Conservation (phyloP, 768 basidiomycete genomes). For the Lactarius trivialis region DNA sequence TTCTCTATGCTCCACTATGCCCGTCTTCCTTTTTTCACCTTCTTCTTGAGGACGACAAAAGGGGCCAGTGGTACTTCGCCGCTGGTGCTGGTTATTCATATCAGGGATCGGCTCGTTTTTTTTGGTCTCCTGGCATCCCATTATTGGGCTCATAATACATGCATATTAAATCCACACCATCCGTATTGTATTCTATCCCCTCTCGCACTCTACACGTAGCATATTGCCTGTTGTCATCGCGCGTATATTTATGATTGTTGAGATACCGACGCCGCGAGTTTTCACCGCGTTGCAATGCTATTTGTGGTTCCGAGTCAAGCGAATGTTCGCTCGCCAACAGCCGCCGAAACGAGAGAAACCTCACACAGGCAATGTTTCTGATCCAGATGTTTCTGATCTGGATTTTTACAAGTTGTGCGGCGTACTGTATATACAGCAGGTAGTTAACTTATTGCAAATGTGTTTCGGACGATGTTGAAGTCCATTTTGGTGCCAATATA, state of each 20-base stretch:
- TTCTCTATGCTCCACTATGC: background rate
- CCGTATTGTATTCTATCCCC: background rate
- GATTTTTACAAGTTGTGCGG: background rate
- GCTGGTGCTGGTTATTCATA: background rate
- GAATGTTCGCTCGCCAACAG: background rate
- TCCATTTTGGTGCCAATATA: slow-evolving; percentile 15
- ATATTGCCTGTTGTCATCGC: background rate
- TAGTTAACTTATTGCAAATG: background rate
- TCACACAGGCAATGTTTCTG: background rate
- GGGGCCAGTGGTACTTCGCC: background rate
- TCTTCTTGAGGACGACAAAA: slow-evolving; percentile 1
- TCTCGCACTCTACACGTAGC: background rate
- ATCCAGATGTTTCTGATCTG: background rate
- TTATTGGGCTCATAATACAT: background rate
- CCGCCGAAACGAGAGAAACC: background rate
- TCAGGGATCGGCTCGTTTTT: background rate
- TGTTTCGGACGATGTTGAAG: slow-evolving; percentile 24
- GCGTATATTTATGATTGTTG: background rate
- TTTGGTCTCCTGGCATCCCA: background rate
- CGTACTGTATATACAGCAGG: too few species aligned
- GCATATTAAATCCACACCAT: background rate
- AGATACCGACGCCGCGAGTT: background rate
- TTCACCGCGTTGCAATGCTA: background rate
- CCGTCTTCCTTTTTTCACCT: background rate
- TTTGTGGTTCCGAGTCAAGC: background rate